Evolutionary conservation across 768 basidiomycete genomes (phyloP).

Genomic region (Mycena floridula): DNA sequence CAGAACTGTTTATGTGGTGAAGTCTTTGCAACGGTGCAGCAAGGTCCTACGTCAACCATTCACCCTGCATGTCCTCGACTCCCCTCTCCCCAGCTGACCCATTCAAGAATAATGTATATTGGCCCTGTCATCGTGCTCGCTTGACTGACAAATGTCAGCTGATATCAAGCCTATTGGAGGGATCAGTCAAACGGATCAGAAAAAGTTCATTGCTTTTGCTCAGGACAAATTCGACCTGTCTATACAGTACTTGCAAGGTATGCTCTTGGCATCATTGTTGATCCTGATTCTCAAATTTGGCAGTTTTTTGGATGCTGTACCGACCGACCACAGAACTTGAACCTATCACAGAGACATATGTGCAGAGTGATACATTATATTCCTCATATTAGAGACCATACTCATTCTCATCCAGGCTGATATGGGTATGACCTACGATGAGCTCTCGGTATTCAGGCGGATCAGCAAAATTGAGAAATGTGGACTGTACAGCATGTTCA

Average conservation of each 20-base stretch:
- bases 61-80: no score
- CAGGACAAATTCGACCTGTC: conserved; percentile 76
- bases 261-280: not conserved
- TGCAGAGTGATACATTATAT: conserved; percentile 89
- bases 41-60: no score
- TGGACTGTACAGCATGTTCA: conserved; percentile 96
- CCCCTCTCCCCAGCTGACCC: no score
- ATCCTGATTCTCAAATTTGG: not conserved
- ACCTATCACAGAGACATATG: conserved; percentile 89
- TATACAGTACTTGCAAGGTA: conserved; percentile 61
- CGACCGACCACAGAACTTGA: conserved; percentile 97
- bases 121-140: not conserved
- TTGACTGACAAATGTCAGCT: conserved; percentile 38
- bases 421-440: conserved; percentile 99
- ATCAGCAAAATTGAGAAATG: conserved; percentile 96
- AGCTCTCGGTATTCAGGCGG: conserved; percentile 88
- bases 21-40: no score
- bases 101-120: no score
- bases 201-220: conserved; percentile 90
- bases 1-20: no score
- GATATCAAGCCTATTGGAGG: conserved; percentile 98
- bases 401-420: conserved; percentile 54
- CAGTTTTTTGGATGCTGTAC: conserved; percentile 88
- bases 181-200: conserved; percentile 96
- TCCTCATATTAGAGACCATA: not conserved